Conservation (phyloP, 2,329 filamentous ascomycete species). For the Aspergillus tanneri region DNA sequence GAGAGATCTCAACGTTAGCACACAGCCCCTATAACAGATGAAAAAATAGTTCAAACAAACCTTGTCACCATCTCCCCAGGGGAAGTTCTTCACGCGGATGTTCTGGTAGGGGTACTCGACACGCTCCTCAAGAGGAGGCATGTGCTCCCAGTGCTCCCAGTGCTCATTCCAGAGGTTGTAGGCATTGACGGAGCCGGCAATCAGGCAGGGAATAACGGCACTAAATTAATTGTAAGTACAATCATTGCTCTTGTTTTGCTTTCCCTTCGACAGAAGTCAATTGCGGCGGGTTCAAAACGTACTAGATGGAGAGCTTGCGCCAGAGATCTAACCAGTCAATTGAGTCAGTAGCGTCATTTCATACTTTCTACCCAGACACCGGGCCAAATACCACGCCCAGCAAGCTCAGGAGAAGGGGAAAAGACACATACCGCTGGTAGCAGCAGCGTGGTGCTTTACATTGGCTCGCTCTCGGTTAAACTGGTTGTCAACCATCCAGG, state of each 20-base stretch:
- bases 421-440: slow-evolving; percentile 77
- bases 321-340: slow-evolving; percentile 68
- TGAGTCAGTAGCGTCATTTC: slow-evolving; percentile 24
- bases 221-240: slow-evolving; percentile 48
- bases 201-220: slow-evolving; percentile 69
- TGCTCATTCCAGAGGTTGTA: slow-evolving; percentile 92
- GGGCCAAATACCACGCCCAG: not conserved
- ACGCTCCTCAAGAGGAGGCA: slow-evolving; percentile 84
- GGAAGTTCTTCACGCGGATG: slow-evolving; percentile 93
- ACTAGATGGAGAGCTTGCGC: slow-evolving; percentile 96
- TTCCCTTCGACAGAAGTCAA: not conserved
- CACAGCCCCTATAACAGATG: not conserved
- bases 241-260: not conserved
- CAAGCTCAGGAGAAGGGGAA: slow-evolving; percentile 11
- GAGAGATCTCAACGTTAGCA: slow-evolving; percentile 10
- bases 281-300: slow-evolving; percentile 45
- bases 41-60: slow-evolving; percentile 51
- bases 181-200: slow-evolving; percentile 74
- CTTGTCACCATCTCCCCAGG: slow-evolving; percentile 96
- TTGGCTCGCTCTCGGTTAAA: slow-evolving; percentile 91
- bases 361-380: not conserved
- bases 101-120: slow-evolving; percentile 96
- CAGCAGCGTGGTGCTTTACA: slow-evolving; percentile 84
- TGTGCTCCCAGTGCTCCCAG: slow-evolving; percentile 91
- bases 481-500: slow-evolving; percentile 74